Evolutionary conservation across 1,284 basidiomycete species (phyloP).

Genomic region (Naganishia albida): DNA sequence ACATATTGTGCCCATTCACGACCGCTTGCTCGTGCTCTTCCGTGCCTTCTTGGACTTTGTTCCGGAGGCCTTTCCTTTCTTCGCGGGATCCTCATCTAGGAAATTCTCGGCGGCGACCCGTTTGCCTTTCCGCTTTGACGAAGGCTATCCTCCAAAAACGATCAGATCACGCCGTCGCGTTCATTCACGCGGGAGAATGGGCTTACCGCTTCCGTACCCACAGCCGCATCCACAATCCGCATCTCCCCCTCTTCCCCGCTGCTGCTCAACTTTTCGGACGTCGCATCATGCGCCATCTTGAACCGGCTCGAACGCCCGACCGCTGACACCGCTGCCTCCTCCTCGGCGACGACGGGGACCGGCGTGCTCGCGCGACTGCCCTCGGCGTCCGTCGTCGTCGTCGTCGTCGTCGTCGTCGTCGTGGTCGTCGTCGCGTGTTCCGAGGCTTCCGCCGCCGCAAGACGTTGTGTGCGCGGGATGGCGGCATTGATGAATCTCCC

Average conservation of each 20-base stretch:
- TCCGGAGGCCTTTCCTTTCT: neutral
- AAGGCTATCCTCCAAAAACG: neutral
- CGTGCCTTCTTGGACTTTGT: conserved; percentile 7
- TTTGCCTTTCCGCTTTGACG: conserved; percentile 15
- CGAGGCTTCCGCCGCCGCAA: neutral
- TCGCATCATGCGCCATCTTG: conserved; percentile 14
- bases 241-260: neutral
- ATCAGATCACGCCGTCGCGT: neutral
- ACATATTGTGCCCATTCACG: neutral
- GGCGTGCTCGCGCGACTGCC: conserved; percentile 9
- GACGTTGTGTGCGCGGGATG: conserved; percentile 30
- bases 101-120: conserved; percentile 24
- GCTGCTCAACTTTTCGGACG: neutral
- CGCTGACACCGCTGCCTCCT: neutral
- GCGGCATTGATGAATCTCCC: conserved; percentile 33
- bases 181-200: neutral
- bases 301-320: conserved; percentile 29
- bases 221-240: conserved; percentile 8
- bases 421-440: too few relatives aligned
- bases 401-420: too few relatives aligned
- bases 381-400: neutral
- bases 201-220: neutral
- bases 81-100: conserved; percentile 14
- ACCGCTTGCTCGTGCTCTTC: conserved; percentile 20
- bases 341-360: neutral